A percentile compares a stretch with the other conserved stretches of the same genome.
These are phyloP conservation scores for Glycine latifolia DNA, from an alignment of 306 rosid genomes.

Conservation along the genomic window DNA sequence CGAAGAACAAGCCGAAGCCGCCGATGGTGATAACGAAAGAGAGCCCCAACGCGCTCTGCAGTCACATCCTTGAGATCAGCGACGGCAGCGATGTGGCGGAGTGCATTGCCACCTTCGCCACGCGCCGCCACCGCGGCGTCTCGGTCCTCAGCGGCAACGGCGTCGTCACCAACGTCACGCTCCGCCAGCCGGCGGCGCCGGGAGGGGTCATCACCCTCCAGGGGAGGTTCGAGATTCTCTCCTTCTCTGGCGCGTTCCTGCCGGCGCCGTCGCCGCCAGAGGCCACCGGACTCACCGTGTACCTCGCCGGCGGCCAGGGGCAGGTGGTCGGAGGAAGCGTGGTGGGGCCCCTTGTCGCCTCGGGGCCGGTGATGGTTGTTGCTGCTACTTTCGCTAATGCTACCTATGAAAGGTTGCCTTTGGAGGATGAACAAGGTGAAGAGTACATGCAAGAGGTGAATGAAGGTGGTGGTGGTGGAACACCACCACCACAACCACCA, in stretches of 20 bases:
- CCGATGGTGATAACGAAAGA: constrained; percentile 75
- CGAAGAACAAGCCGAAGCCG: constrained; percentile 81
- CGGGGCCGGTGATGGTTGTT: constrained; percentile 77
- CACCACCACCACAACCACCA: constrained; percentile 16
- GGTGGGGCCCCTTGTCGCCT: constrained; percentile 68
- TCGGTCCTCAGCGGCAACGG: constrained; percentile 84
- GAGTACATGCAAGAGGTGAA: constrained; percentile 57
- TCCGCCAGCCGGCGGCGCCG: constrained; percentile 71
- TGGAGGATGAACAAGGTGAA: constrained; percentile 62
- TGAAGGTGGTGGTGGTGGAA: constrained; percentile 32
- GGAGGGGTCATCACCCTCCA: constrained; percentile 63
- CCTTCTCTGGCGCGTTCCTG: constrained; percentile 77
- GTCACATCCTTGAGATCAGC: constrained; percentile 80
- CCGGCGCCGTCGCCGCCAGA: constrained; percentile 86
- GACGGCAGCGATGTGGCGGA: constrained; percentile 70
- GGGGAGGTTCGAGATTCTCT: constrained; percentile 79
- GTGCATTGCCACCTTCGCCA: constrained; percentile 69
- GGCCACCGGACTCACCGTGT: constrained; percentile 68
- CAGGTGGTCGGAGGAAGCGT: constrained; percentile 84
- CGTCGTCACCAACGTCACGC: constrained; percentile 68
- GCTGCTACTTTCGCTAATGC: constrained; percentile 88
- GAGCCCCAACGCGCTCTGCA: constrained; percentile 76
- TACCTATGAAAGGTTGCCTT: constrained; percentile 74
- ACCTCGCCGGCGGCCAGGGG: constrained; percentile 77
- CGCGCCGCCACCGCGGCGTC: constrained; percentile 82